phyloP scores from a whole-genome alignment of 2,329 filamentous ascomycete species.

The Fusarium redolens region DNA sequence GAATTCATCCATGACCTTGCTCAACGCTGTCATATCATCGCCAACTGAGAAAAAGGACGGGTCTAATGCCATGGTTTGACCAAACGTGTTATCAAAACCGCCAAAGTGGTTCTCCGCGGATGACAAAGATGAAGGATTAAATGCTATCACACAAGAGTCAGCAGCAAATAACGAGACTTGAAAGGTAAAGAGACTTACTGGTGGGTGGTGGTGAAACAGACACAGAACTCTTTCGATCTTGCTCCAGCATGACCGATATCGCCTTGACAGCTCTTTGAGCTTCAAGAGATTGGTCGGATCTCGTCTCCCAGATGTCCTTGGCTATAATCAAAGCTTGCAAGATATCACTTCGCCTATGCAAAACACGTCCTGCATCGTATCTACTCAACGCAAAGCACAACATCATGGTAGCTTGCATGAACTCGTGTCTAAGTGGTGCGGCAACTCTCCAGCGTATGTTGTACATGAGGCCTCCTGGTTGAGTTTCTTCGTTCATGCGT shows the following conservation, averaged over 20 bases:
- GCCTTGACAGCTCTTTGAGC: constrained; percentile 6
- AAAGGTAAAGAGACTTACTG: neutral
- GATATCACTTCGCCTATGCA: constrained; percentile 3
- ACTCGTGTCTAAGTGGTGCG: constrained; percentile 29
- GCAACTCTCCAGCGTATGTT: constrained; percentile 35
- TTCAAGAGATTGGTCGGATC: neutral
- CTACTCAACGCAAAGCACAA: constrained; percentile 30
- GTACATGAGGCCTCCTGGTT: constrained; percentile 33
- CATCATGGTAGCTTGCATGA: constrained; percentile 35
- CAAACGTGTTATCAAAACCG: constrained; percentile 15
- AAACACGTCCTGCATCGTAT: neutral
- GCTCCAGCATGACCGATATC: constrained; percentile 8
- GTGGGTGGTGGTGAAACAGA: neutral
- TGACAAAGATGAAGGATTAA: neutral
- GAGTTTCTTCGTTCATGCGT: constrained; percentile 29
- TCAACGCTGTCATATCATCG: constrained; percentile 9
- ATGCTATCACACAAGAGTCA: neutral
- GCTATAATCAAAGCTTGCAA: neutral
- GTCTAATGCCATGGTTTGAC: constrained; percentile 27
- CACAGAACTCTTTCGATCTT: neutral
- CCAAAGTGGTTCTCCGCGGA: neutral
- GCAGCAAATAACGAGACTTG: neutral
- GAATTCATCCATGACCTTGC: constrained; percentile 10
- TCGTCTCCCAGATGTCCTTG: constrained; percentile 9
- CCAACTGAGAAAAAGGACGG: constrained; percentile 9